Evolutionary conservation across 2,329 filamentous ascomycete genomes (phyloP).

Genomic region (Parastagonospora avenae): DNA sequence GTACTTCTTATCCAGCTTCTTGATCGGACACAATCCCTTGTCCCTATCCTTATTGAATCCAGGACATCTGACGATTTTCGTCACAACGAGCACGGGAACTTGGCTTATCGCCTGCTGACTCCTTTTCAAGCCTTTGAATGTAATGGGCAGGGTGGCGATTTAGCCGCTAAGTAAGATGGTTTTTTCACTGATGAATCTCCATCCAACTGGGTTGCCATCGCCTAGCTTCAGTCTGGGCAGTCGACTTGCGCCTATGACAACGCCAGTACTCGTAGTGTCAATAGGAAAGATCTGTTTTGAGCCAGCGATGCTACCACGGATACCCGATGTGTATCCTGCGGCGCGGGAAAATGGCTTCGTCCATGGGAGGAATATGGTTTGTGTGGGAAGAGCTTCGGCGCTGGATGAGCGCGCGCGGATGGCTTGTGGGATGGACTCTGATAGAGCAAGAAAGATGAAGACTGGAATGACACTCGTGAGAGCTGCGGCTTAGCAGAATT

Average conservation of each 20-base stretch:
- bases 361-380: constrained; percentile 13
- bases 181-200: constrained; percentile 7
- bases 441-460: too few species aligned
- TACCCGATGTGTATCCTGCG: background rate
- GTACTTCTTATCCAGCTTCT: background rate
- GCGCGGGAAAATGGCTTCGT: constrained; percentile 1
- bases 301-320: constrained; percentile 10
- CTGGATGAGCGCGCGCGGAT: too few species aligned
- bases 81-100: constrained; percentile 12
- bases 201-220: background rate
- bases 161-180: constrained; percentile 9
- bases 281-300: constrained; percentile 6
- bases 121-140: constrained; percentile 4
- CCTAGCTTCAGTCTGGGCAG: constrained; percentile 4
- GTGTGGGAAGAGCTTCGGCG: background rate
- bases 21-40: constrained; percentile 2
- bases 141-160: constrained; percentile 9
- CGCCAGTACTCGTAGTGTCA: constrained; percentile 14
- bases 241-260: constrained; percentile 8
- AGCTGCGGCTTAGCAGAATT: too few species aligned
- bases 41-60: constrained; percentile 7
- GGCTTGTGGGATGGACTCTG: too few species aligned
- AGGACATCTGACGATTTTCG: constrained; percentile 6
- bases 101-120: background rate
- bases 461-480: too few species aligned